Base-by-base conservation (phyloP, 2,329 filamentous ascomycete species). In the Claviceps arundinis region DNA sequence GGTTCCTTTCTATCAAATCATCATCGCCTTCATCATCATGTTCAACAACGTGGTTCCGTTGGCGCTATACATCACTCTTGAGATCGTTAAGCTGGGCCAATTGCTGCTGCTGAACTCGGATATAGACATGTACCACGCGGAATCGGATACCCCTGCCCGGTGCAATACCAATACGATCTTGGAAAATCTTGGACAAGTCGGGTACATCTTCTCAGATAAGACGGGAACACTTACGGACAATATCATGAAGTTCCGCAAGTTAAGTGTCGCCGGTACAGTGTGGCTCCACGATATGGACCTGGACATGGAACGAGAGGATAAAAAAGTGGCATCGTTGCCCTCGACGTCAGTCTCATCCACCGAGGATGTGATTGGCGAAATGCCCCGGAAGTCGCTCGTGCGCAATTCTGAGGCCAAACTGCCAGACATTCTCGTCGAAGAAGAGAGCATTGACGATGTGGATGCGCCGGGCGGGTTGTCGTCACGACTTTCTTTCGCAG, bases 31-130 rank as follows among this genome's bases (percentile, higher is more conserved):
- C 64, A 81, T 95, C 58, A 95, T 97, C 68, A 91, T 95, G 81
- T 95, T 95, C 70, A 97, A 96, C 67, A 97, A 93, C 41, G 82
- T 95, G 69, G 90, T 96, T 54, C 91, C 91, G 0, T 77, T 97
- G 16, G 89, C 89, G 0, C 76, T 97, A 0, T 97, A 95, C 59
- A 87, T 97, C 59, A 93, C 84, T 63, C 73, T 97, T 65, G 90
- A 97, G 57, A 75, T 95, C 54, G 84, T 93, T 65, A 94, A 94
- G 65, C 73, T 94, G 7, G 85, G 77, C 4, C 78, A 82, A 62
- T 84, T 95, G 74, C 74, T 90, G 52, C 78, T 95, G 63, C 68
- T 95, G 52, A 89, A 90, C 58, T 72, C 71, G 22, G 90, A 97
- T 61, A 69, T 93, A 50, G 85, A 89, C 58, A 95, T 97, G 89